Base-by-base conservation (phyloP, 2,329 filamentous ascomycete species). In the Alternaria rosae region DNA sequence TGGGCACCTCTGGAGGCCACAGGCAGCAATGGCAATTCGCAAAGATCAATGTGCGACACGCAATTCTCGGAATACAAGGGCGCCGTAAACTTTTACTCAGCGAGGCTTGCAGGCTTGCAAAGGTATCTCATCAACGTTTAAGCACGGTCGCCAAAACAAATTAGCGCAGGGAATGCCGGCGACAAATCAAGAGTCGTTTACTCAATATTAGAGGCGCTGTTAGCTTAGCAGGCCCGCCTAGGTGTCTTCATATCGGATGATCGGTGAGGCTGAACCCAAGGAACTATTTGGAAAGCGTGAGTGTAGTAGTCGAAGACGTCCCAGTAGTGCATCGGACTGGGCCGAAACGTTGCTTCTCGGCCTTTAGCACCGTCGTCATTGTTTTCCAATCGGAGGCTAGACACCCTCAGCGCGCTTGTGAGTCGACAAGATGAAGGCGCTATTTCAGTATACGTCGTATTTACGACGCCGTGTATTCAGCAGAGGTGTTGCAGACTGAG, bases 61-160 rank as follows among this genome's bases (percentile, higher is more conserved):
- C 54, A 7, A 25, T 25, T 25, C 13, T 35, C 47, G 43, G 42
- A 26, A 41, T 35, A 54, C 48, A 42, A 58, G 54, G 54, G 54
- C 30, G 42, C 45, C 30, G 48, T 55, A 58, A 48, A 53, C 59
- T 54, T 58, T 61, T 47, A 47, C 54, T 58, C 42, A 21, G 32
- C 41, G 17, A 43, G 28, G 48, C 59, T 61, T 58, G 30, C 42
- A 53, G 23, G 48, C 59, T 61, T 58, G 30, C 42, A 53, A 17
- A 58, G 42, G 47, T 17, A 17, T 21, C 30, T 48, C 47, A 32
- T 41, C 30, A 30, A 53, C 26, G 44, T 28, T 35, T n/a, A 55
- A 41, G 61, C 61, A 63, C 61, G 61, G 57, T 48, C 52, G 57
- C 61, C 44, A 56, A 60, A 61, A 51, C 54, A 47, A 56, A 59